These are phyloP conservation scores for Hanseniaspora sp. DNA, from an alignment of 1,139 yeast genomes.

Conservation along the genomic window DNA sequence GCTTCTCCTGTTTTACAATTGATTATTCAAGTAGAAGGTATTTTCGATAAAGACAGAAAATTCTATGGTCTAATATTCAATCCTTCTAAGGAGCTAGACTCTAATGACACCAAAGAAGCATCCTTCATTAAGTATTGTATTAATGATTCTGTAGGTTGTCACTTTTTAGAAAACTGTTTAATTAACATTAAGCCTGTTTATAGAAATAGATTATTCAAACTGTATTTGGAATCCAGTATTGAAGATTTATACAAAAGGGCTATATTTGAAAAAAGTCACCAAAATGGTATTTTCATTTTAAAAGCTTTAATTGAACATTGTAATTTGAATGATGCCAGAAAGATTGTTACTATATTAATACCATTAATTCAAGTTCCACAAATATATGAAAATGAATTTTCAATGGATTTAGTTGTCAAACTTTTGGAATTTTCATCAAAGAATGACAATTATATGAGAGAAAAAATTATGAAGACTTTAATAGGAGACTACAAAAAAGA, in stretches of 20 bases:
- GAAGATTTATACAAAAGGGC: constrained; percentile 66
- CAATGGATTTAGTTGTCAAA: constrained; percentile 56
- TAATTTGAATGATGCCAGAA: constrained; percentile 45
- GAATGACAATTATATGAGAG: constrained; percentile 50
- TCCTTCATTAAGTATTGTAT: constrained; percentile 74
- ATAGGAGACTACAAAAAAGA: constrained; percentile 41
- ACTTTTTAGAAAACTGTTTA: constrained; percentile 66
- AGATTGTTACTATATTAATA: constrained; percentile 46
- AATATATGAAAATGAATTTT: constrained; percentile 12
- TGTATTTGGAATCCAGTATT: constrained; percentile 65
- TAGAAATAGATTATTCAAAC: constrained; percentile 55
- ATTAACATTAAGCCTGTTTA: constrained; percentile 56
- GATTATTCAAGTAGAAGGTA: constrained; percentile 70
- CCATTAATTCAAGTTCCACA: constrained; percentile 15
- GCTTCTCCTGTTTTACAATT: constrained; percentile 85
- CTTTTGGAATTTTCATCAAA: constrained; percentile 57
- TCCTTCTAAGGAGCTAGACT: constrained; percentile 31
- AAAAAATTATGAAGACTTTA: constrained; percentile 53
- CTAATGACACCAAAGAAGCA: constrained; percentile 52
- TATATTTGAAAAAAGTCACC: constrained; percentile 21
- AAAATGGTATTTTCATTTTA: constrained; percentile 73
- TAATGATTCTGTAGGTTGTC: constrained; percentile 84
- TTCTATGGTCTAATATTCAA: constrained; percentile 47
- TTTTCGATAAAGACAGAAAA: constrained; percentile 57
- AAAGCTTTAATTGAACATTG: constrained; percentile 45